A percentile compares a stretch with the other conserved stretches of the same genome.
phyloP scores from a whole-genome alignment of 495 filamentous ascomycete species.

The Aspergillus funiculosus region DNA sequence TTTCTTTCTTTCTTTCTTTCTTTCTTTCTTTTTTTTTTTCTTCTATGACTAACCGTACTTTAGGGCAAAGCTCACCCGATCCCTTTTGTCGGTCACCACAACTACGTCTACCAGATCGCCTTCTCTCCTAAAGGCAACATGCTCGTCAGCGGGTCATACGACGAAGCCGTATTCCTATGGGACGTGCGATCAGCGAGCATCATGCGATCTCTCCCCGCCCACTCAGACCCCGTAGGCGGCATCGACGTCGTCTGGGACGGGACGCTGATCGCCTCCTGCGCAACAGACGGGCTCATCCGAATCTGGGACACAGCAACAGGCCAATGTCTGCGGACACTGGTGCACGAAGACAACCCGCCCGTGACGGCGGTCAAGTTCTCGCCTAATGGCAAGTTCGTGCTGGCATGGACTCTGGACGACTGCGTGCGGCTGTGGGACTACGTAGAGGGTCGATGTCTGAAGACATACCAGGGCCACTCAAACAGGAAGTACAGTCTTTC shows the following conservation, averaged over 20 bases:
- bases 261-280: conserved; percentile 83
- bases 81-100: conserved; percentile 82
- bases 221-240: conserved; percentile 88
- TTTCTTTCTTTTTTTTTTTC: not conserved
- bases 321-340: conserved; percentile 88
- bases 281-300: conserved; percentile 81
- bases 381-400: conserved; percentile 86
- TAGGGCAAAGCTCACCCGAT: conserved; percentile 57
- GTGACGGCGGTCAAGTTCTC: conserved; percentile 88
- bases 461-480: conserved; percentile 92
- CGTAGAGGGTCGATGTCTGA: conserved; percentile 77
- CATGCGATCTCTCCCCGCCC: conserved; percentile 88
- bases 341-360: conserved; percentile 92
- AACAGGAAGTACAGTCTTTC: conserved; percentile 79
- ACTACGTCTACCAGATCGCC: conserved; percentile 87
- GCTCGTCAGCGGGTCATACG: conserved; percentile 88
- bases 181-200: conserved; percentile 77
- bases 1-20: not conserved
- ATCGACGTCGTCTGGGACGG: conserved; percentile 92
- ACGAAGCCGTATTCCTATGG: conserved; percentile 96
- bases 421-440: conserved; percentile 94
- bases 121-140: conserved; percentile 97
- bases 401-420: conserved; percentile 86
- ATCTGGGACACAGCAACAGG: conserved; percentile 96
- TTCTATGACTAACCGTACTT: not conserved